Percentiles rank a stretch among this genome's conserved stretches.
These are phyloP conservation scores for Candida nonsorbophila DNA, from an alignment of 805 yeast species.

Conservation along the genomic window DNA sequence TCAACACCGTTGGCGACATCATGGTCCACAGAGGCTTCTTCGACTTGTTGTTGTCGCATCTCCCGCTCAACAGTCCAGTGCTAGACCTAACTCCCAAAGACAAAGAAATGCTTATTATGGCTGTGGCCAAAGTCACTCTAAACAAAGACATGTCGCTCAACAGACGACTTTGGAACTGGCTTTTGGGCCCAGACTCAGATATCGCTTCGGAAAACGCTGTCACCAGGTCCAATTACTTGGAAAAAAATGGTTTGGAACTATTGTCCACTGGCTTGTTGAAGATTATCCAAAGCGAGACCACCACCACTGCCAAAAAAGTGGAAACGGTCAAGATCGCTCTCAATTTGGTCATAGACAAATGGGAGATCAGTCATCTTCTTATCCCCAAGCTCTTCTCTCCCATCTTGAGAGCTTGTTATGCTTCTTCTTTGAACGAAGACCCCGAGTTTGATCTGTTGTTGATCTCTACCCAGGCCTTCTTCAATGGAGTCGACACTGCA, in stretches of 20 bases:
- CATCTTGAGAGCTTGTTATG: constrained; percentile 45
- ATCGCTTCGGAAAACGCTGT: constrained; percentile 7
- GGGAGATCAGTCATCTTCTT: constrained; percentile 84
- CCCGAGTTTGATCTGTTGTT: constrained; percentile 24
- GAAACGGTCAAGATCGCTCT: constrained; percentile 61
- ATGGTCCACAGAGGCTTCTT: constrained; percentile 81
- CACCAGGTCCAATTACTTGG: constrained; percentile 52
- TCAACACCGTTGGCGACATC: constrained; percentile 45
- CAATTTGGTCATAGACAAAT: constrained; percentile 74
- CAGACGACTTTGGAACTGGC: constrained; percentile 90
- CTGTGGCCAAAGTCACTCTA: constrained; percentile 64
- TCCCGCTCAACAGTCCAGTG: constrained; percentile 61
- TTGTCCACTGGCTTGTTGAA: constrained; percentile 51
- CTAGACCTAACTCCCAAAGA: constrained; percentile 51
- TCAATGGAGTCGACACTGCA: constrained; percentile 80
- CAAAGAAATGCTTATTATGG: constrained; percentile 50
- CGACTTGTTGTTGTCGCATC: constrained; percentile 65
- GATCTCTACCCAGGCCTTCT: constrained; percentile 55
- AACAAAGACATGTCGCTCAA: constrained; percentile 91
- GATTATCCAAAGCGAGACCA: constrained; percentile 31
- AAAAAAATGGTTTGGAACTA: constrained; percentile 46
- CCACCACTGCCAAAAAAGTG: constrained; percentile 26
- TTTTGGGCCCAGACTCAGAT: constrained; percentile 68
- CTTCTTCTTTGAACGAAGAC: constrained; percentile 26
- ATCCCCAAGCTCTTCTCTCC: constrained; percentile 70